Evolutionary conservation across 805 yeast species (phyloP).

Genomic region (Ogataea parapolymorpha): DNA sequence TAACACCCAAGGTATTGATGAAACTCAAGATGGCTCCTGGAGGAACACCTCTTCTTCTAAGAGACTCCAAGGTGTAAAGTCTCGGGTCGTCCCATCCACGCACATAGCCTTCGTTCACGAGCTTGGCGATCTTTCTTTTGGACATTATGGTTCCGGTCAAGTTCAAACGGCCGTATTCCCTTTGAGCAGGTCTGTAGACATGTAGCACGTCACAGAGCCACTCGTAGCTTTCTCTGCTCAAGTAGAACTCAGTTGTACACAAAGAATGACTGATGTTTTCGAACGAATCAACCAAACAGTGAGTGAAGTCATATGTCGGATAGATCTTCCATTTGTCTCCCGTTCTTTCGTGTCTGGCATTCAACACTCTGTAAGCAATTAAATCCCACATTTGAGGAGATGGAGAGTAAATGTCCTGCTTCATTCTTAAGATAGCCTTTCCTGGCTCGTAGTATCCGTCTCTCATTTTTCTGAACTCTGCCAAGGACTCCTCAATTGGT

Average conservation of each 20-base stretch:
- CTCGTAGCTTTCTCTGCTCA: slow-evolving; percentile 93
- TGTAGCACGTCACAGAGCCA: slow-evolving; percentile 96
- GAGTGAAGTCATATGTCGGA: slow-evolving; percentile 98
- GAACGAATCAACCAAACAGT: slow-evolving; percentile 96
- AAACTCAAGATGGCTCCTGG: slow-evolving; percentile 96
- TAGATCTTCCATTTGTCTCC: slow-evolving; percentile 97
- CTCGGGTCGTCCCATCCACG: slow-evolving; percentile 99
- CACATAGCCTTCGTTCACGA: slow-evolving; percentile 77
- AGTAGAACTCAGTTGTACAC: slow-evolving; percentile 92
- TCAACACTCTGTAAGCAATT: slow-evolving; percentile 91
- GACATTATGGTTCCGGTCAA: slow-evolving; percentile 92
- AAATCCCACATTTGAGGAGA: slow-evolving; percentile 99
- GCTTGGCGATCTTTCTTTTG: slow-evolving; percentile 91
- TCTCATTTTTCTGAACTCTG: slow-evolving; percentile 85
- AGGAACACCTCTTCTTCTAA: slow-evolving; percentile 96
- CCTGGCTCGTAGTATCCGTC: slow-evolving; percentile 88
- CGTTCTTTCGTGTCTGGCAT: slow-evolving; percentile 93
- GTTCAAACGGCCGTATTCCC: slow-evolving; percentile 96
- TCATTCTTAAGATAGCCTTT: slow-evolving; percentile 94
- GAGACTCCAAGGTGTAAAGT: slow-evolving; percentile 88
- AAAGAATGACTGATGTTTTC: slow-evolving; percentile 95
- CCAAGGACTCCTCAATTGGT: slow-evolving; percentile 69
- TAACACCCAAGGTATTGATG: slow-evolving; percentile 93
- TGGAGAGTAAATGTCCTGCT: slow-evolving; percentile 84
- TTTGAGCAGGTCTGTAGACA: slow-evolving; percentile 97